Evolutionary conservation across 2,329 filamentous ascomycete species (phyloP).

Genomic region (Aureobasidium melanogenum): DNA sequence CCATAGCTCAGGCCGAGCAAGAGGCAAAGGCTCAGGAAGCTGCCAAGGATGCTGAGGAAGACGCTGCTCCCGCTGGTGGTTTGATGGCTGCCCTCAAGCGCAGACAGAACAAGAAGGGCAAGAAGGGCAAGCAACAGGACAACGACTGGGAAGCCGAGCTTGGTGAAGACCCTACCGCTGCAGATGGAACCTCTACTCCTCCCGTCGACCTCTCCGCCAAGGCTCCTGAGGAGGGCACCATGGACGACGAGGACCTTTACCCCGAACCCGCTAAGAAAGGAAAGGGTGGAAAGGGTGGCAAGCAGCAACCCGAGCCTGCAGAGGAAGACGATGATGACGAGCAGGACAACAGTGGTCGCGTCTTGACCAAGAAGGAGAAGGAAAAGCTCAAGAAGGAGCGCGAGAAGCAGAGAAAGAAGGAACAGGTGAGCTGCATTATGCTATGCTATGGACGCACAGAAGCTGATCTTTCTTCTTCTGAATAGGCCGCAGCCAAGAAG

Average conservation of each 20-base stretch:
- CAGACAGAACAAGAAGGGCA: constrained; percentile 69
- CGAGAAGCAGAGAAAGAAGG: constrained; percentile 97
- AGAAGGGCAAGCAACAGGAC: constrained; percentile 69
- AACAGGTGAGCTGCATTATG: constrained; percentile 56
- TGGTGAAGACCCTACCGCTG: constrained; percentile 46
- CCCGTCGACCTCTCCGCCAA: constrained; percentile 48
- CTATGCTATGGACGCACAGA: not conserved
- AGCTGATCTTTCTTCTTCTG: constrained; percentile 5
- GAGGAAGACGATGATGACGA: constrained; percentile 44
- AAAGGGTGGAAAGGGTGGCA: constrained; percentile 41
- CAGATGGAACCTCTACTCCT: constrained; percentile 29
- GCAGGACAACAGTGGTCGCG: constrained; percentile 50
- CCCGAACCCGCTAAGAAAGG: constrained; percentile 66
- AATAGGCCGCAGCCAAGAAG: constrained; percentile 62
- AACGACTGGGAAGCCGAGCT: constrained; percentile 65
- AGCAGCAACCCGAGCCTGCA: constrained; percentile 36
- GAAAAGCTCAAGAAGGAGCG: constrained; percentile 96
- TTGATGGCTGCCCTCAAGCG: constrained; percentile 42
- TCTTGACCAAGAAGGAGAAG: constrained; percentile 97
- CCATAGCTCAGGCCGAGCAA: constrained; percentile 43
- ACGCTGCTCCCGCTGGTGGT: constrained; percentile 40
- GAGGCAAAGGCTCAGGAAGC: constrained; percentile 38
- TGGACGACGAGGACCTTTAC: constrained; percentile 67
- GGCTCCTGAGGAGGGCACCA: constrained; percentile 67
- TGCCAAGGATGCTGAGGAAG: constrained; percentile 39